Evolutionary conservation across 2,329 filamentous ascomycete genomes (phyloP), one percentile per base, ranked within the genome.

Genomic region (Epichloe uncinata): DNA sequence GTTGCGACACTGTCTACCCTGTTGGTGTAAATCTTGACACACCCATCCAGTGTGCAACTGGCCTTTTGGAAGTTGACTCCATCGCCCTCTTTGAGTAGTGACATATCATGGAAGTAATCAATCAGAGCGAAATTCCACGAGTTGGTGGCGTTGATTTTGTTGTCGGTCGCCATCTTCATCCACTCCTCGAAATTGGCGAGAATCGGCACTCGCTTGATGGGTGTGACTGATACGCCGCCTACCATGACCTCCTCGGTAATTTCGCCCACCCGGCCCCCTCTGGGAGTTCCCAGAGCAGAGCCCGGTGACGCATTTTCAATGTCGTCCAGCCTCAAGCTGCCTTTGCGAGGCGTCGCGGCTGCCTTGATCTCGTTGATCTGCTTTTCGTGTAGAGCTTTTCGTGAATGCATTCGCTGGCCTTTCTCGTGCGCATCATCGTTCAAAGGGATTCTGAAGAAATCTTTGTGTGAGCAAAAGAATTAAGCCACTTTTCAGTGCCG

Each of bases 141-240:
- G 67, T 98, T 98, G 52, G 85, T 82, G 45, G 93, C 91, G 65
- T 97, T 98, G 74, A 98, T 98, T 69, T 93, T 93, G 71, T 98
- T 98, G 72, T 98, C 93, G 15, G 93, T 97, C 2, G 93, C 93
- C 89, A 98, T 95, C 75, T 97, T 98, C 89, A 98, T 97, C 93
- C 91, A 97, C 66, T 98, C 93, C 66, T 98, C 93, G 60, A 97
- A 98, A 69, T 98, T 98, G 61, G 93, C 93, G 49, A 97, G 74
- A 59, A 98, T 85, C 1, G 93, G 93, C 30, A 95, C 87, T 54
- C 90, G 85, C 75, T 95, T 95, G 84, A 95, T 91, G 49, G 91
- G 93, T 52, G 93, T 96, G 49, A 95, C 85, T 37, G 85, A 87
- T 55, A 75, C 80, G 35, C 86, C 85, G 52, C 79, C 81, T 42